These are phyloP conservation scores for Porcisia deanei DNA, from an alignment of 208 protist genomes.

Conservation along the genomic window DNA sequence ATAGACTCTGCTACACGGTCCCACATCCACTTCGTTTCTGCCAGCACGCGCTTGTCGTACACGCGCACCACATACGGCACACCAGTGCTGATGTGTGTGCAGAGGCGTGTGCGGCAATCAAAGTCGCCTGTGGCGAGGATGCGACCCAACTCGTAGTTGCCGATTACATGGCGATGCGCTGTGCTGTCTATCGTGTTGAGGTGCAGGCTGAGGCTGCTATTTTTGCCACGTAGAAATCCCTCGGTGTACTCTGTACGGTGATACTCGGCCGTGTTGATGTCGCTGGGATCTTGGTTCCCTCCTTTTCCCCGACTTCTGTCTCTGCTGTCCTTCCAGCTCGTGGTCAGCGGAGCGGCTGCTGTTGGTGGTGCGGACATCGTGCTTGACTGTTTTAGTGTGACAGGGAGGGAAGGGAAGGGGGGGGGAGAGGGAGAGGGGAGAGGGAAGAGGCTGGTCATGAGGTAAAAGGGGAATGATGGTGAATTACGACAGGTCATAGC, in stretches of 20 bases:
- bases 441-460: too few relatives aligned
- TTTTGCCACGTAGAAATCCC: not conserved
- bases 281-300: not conserved
- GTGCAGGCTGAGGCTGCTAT: not conserved
- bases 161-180: slow-evolving; percentile 52
- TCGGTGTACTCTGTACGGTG: not conserved
- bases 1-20: slow-evolving; percentile 74
- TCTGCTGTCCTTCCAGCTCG: not conserved
- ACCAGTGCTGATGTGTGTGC: slow-evolving; percentile 77
- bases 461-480: too few relatives aligned
- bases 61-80: slow-evolving; percentile 82
- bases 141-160: slow-evolving; percentile 84
- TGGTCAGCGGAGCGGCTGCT: not conserved
- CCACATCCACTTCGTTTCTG: slow-evolving; percentile 87
- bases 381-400: not conserved
- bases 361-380: not conserved
- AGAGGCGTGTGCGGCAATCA: slow-evolving; percentile 83
- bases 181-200: not conserved
- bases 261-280: not conserved
- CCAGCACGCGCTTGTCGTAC: slow-evolving; percentile 75
- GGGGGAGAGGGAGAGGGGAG: not conserved
- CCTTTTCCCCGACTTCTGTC: not conserved
- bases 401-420: not conserved
- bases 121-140: slow-evolving; percentile 83
- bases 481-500: too few relatives aligned